phyloP scores from a whole-genome alignment of 176 grass and related monocot genomes.

The Secale cereale region DNA sequence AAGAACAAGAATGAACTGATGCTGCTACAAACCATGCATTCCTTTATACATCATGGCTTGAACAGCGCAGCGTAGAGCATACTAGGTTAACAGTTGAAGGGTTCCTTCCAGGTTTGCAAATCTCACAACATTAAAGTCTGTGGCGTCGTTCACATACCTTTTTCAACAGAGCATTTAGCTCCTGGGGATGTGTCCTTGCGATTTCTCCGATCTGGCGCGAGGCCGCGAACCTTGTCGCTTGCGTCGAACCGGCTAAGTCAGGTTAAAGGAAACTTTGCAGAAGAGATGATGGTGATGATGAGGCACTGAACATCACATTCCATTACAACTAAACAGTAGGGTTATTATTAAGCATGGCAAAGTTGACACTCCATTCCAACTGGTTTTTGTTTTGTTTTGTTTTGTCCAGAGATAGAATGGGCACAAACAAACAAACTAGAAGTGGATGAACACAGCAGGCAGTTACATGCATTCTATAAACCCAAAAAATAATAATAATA shows the following conservation, averaged over 20 bases:
- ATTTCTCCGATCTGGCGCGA: slow-evolving; percentile 95
- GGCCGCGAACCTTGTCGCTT: slow-evolving; percentile 81
- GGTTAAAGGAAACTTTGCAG: slow-evolving; percentile 52
- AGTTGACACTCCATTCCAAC: neutral
- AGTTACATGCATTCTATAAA: no score
- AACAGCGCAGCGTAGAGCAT: neutral
- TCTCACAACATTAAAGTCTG: neutral
- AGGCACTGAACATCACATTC: neutral
- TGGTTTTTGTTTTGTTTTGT: no score
- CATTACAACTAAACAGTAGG: neutral
- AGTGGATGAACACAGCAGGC: no score
- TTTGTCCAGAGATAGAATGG: neutral
- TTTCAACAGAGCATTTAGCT: slow-evolving; percentile 73
- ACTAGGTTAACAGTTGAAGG: neutral
- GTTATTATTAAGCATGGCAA: neutral
- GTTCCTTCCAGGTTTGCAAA: neutral
- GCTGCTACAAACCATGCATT: neutral
- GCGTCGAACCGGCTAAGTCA: slow-evolving; percentile 82
- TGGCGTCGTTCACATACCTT: slow-evolving; percentile 49
- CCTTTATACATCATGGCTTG: slow-evolving; percentile 1
- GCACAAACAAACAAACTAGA: neutral
- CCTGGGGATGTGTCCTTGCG: slow-evolving; percentile 86
- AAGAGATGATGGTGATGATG: neutral
- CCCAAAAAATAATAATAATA: no score
- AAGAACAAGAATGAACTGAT: neutral